Evolutionary conservation across 192 early-diverging fungal genomes (phyloP).

Genomic region (Backusella morwellensis): DNA sequence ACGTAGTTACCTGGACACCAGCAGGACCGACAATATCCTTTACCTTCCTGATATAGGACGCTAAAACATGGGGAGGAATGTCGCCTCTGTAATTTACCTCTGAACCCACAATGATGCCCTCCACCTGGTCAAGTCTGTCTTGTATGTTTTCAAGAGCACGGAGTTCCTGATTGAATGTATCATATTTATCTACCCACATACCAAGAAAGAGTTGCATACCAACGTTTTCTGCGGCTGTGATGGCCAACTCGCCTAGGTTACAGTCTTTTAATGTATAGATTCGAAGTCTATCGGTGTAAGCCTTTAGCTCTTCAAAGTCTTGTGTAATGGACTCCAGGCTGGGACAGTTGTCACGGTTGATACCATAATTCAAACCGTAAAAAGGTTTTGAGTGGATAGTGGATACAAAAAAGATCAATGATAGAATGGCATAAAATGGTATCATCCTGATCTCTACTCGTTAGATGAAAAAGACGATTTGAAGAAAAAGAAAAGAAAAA

Average conservation of each 20-base stretch:
- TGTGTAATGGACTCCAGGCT: constrained; percentile 41
- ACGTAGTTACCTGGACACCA: constrained; percentile 47
- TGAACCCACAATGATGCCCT: constrained; percentile 56
- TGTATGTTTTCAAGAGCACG: constrained; percentile 41
- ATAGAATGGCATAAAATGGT: neutral
- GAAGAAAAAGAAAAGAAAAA: neutral
- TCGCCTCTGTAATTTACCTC: constrained; percentile 59
- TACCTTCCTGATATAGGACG: constrained; percentile 42
- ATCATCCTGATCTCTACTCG: neutral
- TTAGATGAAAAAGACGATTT: neutral
- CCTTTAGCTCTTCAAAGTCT: constrained; percentile 43
- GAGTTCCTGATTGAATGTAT: constrained; percentile 43
- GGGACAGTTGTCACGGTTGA: constrained; percentile 51
- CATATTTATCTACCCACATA: constrained; percentile 53
- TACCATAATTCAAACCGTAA: constrained; percentile 54
- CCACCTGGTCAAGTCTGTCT: constrained; percentile 29
- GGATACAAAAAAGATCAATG: neutral
- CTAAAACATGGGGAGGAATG: constrained; percentile 41
- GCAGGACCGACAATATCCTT: constrained; percentile 35
- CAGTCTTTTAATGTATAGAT: constrained; percentile 50
- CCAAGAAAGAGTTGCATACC: constrained; percentile 54
- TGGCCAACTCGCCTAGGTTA: constrained; percentile 48
- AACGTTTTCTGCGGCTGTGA: constrained; percentile 50
- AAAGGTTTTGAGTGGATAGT: constrained; percentile 17
- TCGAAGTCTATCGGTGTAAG: constrained; percentile 51